Conservation (phyloP, 305 asterid genomes). For the Fraxinus baroniana region DNA sequence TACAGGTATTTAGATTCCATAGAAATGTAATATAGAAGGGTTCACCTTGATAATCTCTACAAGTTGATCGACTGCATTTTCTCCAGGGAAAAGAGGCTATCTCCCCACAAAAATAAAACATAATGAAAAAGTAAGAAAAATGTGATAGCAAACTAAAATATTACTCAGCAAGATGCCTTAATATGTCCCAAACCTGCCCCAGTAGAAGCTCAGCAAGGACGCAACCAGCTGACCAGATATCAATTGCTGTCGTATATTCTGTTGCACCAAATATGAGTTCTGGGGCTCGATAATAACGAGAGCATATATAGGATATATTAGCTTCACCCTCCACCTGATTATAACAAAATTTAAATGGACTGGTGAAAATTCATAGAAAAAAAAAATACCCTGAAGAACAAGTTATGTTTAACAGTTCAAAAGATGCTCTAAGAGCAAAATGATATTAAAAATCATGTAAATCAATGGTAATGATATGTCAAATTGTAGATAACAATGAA, state of each 20-base stretch:
- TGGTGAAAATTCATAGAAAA: constrained; percentile 10
- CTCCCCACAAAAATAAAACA: not conserved
- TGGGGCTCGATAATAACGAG: constrained; percentile 94
- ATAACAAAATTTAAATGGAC: not conserved
- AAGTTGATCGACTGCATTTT: constrained; percentile 97
- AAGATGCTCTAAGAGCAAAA: not conserved
- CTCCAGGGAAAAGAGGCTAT: constrained; percentile 98
- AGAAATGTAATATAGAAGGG: constrained; percentile 9
- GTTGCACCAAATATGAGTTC: constrained; percentile 96
- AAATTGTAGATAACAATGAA: not conserved
- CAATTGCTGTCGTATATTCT: constrained; percentile 80
- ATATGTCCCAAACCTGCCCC: constrained; percentile 70
- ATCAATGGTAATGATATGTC: not conserved
- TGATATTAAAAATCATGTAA: not conserved
- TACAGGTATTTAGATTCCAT: constrained; percentile 4
- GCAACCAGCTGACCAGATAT: constrained; percentile 96
- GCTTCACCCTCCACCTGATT: constrained; percentile 89
- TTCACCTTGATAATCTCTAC: constrained; percentile 95
- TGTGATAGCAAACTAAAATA: not conserved
- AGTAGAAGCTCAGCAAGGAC: constrained; percentile 94
- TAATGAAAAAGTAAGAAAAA: not conserved
- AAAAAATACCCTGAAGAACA: not conserved
- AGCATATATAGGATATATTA: constrained; percentile 87
- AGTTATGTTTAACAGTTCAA: not conserved
- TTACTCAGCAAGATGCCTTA: constrained; percentile 9